These are phyloP conservation scores for Mangifera indica DNA, from an alignment of 345 rosid genomes.

Conservation along the genomic window DNA sequence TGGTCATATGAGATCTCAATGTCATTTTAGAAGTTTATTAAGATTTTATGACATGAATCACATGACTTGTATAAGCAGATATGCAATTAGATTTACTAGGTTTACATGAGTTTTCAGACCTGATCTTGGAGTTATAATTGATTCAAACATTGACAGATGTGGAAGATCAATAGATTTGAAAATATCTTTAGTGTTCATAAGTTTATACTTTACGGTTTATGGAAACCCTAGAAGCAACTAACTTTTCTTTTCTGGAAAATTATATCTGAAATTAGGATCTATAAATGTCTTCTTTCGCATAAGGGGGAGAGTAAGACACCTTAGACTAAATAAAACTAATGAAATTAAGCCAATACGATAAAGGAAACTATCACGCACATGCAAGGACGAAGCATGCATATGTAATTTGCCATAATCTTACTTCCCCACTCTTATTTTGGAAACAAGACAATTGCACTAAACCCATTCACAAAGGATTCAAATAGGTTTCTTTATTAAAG, in stretches of 20 bases:
- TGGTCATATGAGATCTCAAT: too few relatives aligned
- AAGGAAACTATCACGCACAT: background rate
- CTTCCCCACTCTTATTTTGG: background rate
- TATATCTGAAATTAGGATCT: background rate
- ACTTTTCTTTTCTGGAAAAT: background rate
- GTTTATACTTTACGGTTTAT: background rate
- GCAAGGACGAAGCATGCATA: background rate
- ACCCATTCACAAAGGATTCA: background rate
- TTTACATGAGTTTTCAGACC: too few relatives aligned
- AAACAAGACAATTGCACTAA: background rate
- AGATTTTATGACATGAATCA: too few relatives aligned
- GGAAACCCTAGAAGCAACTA: constrained; percentile 3
- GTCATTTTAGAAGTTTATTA: too few relatives aligned
- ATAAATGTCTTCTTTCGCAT: too few relatives aligned
- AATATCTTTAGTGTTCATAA: background rate
- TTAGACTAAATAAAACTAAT: background rate
- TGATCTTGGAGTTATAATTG: too few relatives aligned
- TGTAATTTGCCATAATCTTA: background rate
- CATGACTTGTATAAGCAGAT: too few relatives aligned
- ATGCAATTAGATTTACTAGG: too few relatives aligned
- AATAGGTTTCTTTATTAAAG: background rate
- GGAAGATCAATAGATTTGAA: background rate
- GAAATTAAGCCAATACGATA: too few relatives aligned
- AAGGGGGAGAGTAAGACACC: background rate
- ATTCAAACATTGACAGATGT: too few relatives aligned